phyloP scores from a whole-genome alignment of 345 rosid species.

The Triadica sebifera region DNA sequence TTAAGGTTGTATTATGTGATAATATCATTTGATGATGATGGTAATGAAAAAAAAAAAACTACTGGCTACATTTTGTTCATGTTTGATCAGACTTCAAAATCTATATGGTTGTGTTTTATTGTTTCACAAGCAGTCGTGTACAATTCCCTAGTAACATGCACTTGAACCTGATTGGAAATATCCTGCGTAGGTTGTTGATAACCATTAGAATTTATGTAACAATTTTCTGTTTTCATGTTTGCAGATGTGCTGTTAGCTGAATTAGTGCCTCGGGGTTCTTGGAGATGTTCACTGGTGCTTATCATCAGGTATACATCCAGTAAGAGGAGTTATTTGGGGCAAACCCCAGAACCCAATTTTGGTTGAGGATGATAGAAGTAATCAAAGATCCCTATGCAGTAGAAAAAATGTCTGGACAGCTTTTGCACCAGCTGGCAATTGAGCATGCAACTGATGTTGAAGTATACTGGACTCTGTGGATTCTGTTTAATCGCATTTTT shows the following conservation, averaged over 20 bases:
- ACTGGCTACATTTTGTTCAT: neutral
- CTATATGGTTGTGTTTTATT: neutral
- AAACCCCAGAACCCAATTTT: slow-evolving; percentile 48
- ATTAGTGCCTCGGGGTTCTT: slow-evolving; percentile 56
- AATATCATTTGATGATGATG: neutral
- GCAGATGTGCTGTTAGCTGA: slow-evolving; percentile 80
- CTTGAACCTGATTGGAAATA: neutral
- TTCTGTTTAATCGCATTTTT: slow-evolving; percentile 51
- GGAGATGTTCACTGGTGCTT: slow-evolving; percentile 51
- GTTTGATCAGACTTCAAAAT: neutral
- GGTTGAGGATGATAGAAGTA: slow-evolving; percentile 64
- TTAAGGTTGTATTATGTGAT: neutral
- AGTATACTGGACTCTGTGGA: slow-evolving; percentile 85
- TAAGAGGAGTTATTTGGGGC: slow-evolving; percentile 43
- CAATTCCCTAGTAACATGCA: neutral
- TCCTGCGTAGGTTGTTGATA: neutral
- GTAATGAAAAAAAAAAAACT: neutral
- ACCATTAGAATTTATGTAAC: neutral
- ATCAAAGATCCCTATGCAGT: slow-evolving; percentile 72
- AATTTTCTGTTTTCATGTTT: slow-evolving; percentile 15
- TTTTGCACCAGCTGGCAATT: slow-evolving; percentile 65
- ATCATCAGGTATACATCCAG: slow-evolving; percentile 39
- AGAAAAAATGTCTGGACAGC: slow-evolving; percentile 77
- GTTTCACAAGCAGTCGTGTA: neutral
- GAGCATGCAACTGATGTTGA: slow-evolving; percentile 61